These are phyloP conservation scores for Pyracantha coccinea DNA, from an alignment of 331 rosid genomes.

Conservation along the genomic window DNA sequence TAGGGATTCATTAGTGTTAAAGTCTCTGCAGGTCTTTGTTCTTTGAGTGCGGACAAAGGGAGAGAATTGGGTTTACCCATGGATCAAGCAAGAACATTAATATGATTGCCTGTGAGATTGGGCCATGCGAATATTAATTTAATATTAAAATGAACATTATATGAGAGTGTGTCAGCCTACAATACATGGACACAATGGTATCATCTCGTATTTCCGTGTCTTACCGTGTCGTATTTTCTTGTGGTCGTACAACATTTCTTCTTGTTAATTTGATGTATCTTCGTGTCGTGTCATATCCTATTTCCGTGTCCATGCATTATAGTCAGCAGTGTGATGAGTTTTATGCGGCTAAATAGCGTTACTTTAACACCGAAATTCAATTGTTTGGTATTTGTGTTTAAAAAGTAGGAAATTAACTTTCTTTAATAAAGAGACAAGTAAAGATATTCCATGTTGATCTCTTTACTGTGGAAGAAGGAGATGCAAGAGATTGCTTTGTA, in stretches of 20 bases:
- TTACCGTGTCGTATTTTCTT: no score
- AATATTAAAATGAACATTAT: background rate
- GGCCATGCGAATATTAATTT: slow-evolving; percentile 18
- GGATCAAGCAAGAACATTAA: slow-evolving; percentile 29
- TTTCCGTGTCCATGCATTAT: no score
- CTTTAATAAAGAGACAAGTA: slow-evolving; percentile 57
- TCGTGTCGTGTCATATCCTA: accelerated
- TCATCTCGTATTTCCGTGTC: no score
- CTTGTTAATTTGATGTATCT: no score
- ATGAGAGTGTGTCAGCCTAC: no score
- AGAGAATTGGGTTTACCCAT: slow-evolving; percentile 30
- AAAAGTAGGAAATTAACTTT: slow-evolving; percentile 30
- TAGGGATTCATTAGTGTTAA: slow-evolving; percentile 5
- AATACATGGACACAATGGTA: no score
- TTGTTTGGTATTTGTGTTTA: slow-evolving; percentile 26
- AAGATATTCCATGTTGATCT: slow-evolving; percentile 45
- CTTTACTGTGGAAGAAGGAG: slow-evolving; percentile 16
- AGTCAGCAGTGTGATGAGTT: no score
- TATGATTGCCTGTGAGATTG: slow-evolving; percentile 14
- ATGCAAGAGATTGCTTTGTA: slow-evolving; percentile 49
- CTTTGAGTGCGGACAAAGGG: slow-evolving; percentile 53
- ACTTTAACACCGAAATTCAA: slow-evolving; percentile 2
- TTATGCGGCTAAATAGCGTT: no score
- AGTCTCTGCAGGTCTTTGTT: slow-evolving; percentile 18
- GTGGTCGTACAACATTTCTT: no score